phyloP scores from a whole-genome alignment of 169 alveolate species.

The Eimeria falciformis region DNA sequence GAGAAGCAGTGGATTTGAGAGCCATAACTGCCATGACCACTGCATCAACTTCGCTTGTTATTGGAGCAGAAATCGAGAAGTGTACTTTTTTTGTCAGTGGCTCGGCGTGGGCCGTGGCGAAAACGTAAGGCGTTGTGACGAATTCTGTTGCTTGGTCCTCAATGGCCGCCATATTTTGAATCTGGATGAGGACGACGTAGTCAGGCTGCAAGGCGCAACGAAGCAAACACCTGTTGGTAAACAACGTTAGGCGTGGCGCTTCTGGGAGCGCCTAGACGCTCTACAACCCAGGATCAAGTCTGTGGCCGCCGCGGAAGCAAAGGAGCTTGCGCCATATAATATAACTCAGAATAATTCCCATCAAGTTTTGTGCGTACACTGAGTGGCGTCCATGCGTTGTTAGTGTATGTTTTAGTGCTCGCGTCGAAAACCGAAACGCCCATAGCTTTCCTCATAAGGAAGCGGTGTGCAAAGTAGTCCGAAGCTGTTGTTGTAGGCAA shows the following conservation, averaged over 20 bases:
- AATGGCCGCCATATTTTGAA: slow-evolving; percentile 40
- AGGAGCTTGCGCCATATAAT: background rate
- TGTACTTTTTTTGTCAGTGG: background rate
- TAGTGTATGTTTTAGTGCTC: background rate
- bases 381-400: slow-evolving; percentile 3
- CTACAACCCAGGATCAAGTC: no score
- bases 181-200: slow-evolving; percentile 37
- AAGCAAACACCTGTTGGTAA: background rate
- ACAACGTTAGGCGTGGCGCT: background rate
- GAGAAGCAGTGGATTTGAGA: slow-evolving; percentile 13
- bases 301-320: no score
- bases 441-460: background rate
- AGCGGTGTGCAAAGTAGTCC: slow-evolving; percentile 41
- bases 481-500: slow-evolving; percentile 25
- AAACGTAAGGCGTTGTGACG: slow-evolving; percentile 11
- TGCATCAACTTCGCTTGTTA: background rate
- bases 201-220: slow-evolving; percentile 9
- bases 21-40: slow-evolving; percentile 21
- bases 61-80: background rate
- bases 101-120: background rate
- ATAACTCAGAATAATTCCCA: background rate
- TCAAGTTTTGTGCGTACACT: slow-evolving; percentile 13
- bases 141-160: slow-evolving; percentile 35
- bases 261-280: background rate
- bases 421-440: background rate